Conservation (phyloP, 768 basidiomycete genomes). For the Cytidiella melzeri region DNA sequence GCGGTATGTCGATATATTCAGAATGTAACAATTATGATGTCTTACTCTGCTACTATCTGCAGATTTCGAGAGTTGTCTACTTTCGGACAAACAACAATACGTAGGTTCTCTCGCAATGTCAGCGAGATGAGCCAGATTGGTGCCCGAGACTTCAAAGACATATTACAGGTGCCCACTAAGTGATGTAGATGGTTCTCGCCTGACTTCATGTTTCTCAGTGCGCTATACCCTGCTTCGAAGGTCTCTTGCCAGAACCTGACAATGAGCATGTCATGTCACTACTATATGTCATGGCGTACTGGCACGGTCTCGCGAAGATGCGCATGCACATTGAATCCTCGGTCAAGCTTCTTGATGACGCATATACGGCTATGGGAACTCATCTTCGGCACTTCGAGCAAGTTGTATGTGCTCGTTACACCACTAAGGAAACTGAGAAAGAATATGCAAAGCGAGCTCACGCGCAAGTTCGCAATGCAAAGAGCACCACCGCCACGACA, state of each 20-base stretch:
- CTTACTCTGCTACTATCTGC: background rate
- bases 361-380: constrained; percentile 9
- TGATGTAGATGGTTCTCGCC: background rate
- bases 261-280: background rate
- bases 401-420: constrained; percentile 23
- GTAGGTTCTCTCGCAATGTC: background rate
- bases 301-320: constrained; percentile 32
- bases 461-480: background rate
- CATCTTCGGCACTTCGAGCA: too few relatives aligned
- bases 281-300: constrained; percentile 13
- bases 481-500: background rate
- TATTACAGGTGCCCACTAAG: background rate
- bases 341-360: constrained; percentile 16
- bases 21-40: constrained; percentile 2
- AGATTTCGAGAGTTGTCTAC: constrained; percentile 5
- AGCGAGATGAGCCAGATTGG: background rate
- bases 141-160: background rate
- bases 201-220: background rate
- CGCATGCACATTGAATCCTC: constrained; percentile 26
- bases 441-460: constrained; percentile 17
- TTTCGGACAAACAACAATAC: background rate
- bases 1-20: constrained; percentile 17
- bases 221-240: background rate
- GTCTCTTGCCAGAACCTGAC: background rate
- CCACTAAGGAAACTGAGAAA: constrained; percentile 17